These are phyloP conservation scores for Syzygium jambos DNA, from an alignment of 345 rosid species.

Conservation along the genomic window DNA sequence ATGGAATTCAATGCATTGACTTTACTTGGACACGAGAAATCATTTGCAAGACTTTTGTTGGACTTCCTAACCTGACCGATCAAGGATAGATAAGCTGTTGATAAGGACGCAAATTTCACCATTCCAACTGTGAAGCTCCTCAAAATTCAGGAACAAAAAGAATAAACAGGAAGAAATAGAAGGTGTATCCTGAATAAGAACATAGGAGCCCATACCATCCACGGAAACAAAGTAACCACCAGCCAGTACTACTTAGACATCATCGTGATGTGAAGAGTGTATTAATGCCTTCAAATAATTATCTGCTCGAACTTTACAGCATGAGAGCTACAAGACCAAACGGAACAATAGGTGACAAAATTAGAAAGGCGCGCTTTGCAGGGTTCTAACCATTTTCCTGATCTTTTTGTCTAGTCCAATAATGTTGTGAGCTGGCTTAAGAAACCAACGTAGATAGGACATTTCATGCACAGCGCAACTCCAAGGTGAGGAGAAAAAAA, in stretches of 20 bases:
- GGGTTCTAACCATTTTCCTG: neutral
- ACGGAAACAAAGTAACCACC: neutral
- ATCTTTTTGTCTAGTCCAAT: neutral
- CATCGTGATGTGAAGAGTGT: neutral
- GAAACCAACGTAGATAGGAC: neutral
- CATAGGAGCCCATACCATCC: neutral
- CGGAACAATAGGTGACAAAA: neutral
- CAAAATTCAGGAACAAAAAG: neutral
- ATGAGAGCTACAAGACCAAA: neutral
- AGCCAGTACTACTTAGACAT: neutral
- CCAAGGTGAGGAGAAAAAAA: neutral
- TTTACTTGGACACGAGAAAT: neutral
- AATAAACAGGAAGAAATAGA: neutral
- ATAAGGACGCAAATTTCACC: neutral
- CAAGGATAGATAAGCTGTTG: neutral
- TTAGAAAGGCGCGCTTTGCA: neutral
- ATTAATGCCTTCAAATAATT: neutral
- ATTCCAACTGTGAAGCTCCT: neutral
- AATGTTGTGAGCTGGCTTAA: neutral
- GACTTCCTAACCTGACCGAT: neutral
- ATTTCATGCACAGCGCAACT: neutral
- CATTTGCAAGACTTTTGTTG: neutral
- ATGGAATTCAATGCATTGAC: neutral
- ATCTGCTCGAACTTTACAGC: neutral
- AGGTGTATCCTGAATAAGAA: neutral